Evolutionary conservation across 129 eudicot genomes (phyloP), one percentile per base, ranked within the genome.

Genomic region (Scalesia atractyloides): DNA sequence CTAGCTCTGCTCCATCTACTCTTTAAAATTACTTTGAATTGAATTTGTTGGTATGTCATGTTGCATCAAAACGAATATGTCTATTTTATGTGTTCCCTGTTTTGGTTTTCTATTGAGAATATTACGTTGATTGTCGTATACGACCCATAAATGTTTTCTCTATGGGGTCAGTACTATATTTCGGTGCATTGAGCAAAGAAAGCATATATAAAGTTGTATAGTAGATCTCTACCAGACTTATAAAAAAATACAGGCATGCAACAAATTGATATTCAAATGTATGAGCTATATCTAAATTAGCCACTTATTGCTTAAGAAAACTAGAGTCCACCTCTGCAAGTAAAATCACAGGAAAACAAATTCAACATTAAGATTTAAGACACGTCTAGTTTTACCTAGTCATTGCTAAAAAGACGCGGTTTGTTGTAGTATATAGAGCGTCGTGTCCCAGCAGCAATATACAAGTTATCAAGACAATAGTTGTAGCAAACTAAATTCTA

Each of bases 351-450:
- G 20, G 56, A 64, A 20, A 26, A 46, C 5, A 47, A 12, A 8
- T 48, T 50, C 24, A 7, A 17, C 34, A 8, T 37, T 50, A 24
- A 15, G 20, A 70, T 30, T 56, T 69, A 18, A 18, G 48, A 30
- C 15, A 48, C 49, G 76, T 24, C 12, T 64, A 0, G 26, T 18
- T 81, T 78, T 86, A 90, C 99, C 97, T 94, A 89, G n/a, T 90
- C 91, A 76, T 80, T 88, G 33, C 47, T 20, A 66, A 94, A 84
- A 58, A 88, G 73, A 22, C 93, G 91, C 86, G 84, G 18, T 14
- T 86, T 81, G 26, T 68, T 94, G 85, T 84, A 86, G 84, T 88
- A 88, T 76, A 94, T 68, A 75, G 87, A 85, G 49, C 83, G 97
- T 74, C 99, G 88, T 72, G 97, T 88, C 67, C 83, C 99, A 90